phyloP scores from a whole-genome alignment of 1,139 yeast genomes.

The Kodamaea ohmeri region DNA sequence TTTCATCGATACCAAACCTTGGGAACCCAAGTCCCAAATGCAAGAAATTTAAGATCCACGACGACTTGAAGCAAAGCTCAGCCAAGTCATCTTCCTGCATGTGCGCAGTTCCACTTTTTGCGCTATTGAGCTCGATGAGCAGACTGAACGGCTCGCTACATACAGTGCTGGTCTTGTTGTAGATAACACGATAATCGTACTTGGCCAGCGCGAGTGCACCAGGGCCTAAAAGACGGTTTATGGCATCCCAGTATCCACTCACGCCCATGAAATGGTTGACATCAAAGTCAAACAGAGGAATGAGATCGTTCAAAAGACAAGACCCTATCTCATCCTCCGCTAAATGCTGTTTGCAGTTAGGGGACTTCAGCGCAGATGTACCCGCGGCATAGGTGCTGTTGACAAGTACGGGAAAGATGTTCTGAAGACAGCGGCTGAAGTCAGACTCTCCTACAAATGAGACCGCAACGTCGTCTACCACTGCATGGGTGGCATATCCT shows the following conservation, averaged over 20 bases:
- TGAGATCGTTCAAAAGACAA: conserved; percentile 51
- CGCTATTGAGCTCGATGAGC: conserved; percentile 37
- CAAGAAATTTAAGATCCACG: conserved; percentile 69
- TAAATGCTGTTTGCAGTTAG: conserved; percentile 13
- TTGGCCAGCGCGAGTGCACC: conserved; percentile 18
- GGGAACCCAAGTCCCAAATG: conserved; percentile 78
- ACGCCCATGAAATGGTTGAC: conserved; percentile 72
- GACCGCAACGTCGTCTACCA: conserved; percentile 25
- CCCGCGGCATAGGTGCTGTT: conserved; percentile 25
- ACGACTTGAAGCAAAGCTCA: conserved; percentile 34
- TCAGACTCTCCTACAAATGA: conserved; percentile 60
- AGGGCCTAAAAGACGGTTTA: conserved; percentile 42
- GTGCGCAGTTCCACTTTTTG: conserved; percentile 26
- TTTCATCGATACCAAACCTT: conserved; percentile 46
- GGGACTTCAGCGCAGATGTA: conserved; percentile 1
- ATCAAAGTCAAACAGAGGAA: conserved; percentile 69
- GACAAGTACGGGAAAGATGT: conserved; percentile 53
- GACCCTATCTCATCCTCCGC: conserved; percentile 32
- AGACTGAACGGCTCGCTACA: conserved; percentile 43
- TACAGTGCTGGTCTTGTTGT: conserved; percentile 43
- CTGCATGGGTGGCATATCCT: conserved; percentile 30
- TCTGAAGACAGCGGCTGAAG: conserved; percentile 50
- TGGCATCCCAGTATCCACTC: conserved; percentile 79
- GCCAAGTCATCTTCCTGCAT: conserved; percentile 27
- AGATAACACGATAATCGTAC: conserved; percentile 41